Percentiles rank a stretch among this genome's conserved stretches.
Evolutionary conservation across 345 rosid genomes (phyloP).

Genomic region (Firmiana major): DNA sequence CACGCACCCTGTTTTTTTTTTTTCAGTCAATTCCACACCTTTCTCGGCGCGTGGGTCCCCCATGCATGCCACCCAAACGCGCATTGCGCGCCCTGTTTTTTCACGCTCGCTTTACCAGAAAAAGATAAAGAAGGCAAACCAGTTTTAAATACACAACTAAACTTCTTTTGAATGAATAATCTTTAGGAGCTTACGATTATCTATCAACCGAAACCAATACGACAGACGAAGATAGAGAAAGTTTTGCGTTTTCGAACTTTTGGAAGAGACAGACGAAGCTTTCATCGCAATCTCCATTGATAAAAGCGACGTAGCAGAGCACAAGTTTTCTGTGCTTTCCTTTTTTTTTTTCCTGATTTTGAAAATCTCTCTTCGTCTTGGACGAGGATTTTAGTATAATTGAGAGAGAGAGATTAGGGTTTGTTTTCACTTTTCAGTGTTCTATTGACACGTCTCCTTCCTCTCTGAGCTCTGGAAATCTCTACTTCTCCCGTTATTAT

Average conservation of each 20-base stretch:
- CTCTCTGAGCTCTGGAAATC: background rate
- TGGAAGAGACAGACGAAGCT: too few relatives aligned
- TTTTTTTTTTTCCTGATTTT: background rate
- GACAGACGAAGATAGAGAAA: background rate
- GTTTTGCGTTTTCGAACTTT: background rate
- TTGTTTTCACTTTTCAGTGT: conserved; percentile 13
- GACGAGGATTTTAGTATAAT: too few relatives aligned
- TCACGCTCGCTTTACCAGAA: too few relatives aligned
- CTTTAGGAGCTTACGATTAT: too few relatives aligned
- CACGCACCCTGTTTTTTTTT: background rate
- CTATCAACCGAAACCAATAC: background rate
- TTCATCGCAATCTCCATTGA: background rate
- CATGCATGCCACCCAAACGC: background rate
- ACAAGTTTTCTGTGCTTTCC: background rate
- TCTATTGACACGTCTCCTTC: conserved; percentile 8
- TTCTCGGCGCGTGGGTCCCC: conserved; percentile 10
- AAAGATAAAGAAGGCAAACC: too few relatives aligned
- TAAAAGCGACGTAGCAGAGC: background rate
- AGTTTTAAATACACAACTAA: too few relatives aligned
- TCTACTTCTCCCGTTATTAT: background rate
- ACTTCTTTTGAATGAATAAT: too few relatives aligned
- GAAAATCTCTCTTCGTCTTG: background rate
- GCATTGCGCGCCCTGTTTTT: background rate
- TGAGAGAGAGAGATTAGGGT: background rate
- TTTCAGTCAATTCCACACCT: background rate